Conservation (phyloP, 371 early-diverging fungal species). For the Mucor plumbeus region DNA sequence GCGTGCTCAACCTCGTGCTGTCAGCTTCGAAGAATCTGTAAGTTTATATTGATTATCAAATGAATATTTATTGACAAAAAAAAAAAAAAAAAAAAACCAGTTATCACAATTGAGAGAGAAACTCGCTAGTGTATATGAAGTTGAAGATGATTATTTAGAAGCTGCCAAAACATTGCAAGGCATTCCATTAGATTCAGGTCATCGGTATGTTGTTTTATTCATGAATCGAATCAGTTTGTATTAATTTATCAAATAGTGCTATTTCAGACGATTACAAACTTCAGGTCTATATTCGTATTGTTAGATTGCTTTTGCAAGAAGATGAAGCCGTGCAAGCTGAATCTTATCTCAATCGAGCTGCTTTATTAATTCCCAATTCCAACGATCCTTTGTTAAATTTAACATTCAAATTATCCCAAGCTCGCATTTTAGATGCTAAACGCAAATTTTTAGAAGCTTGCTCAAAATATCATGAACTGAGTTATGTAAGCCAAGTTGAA, state of each 20-base stretch:
- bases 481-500: slow-evolving; percentile 70
- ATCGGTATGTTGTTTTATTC: slow-evolving; percentile 55
- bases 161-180: slow-evolving; percentile 83
- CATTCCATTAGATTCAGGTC: slow-evolving; percentile 87
- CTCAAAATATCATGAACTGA: slow-evolving; percentile 82
- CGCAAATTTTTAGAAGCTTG: slow-evolving; percentile 88
- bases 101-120: slow-evolving; percentile 76
- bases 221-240: neutral
- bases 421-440: slow-evolving; percentile 85
- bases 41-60: neutral
- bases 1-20: slow-evolving; percentile 68
- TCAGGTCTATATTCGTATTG: slow-evolving; percentile 84
- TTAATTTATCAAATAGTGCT: slow-evolving; percentile 39
- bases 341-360: slow-evolving; percentile 81
- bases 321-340: slow-evolving; percentile 86
- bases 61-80: too few species aligned
- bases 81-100: slow-evolving; percentile 33
- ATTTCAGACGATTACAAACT: slow-evolving; percentile 81
- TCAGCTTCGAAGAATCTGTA: slow-evolving; percentile 92
- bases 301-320: slow-evolving; percentile 82
- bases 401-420: slow-evolving; percentile 80
- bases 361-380: slow-evolving; percentile 67
- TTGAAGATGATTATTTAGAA: slow-evolving; percentile 78
- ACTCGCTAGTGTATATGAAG: slow-evolving; percentile 74
- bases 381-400: slow-evolving; percentile 57